Base-by-base conservation (phyloP, 2,329 filamentous ascomycete species). In the Penicillium sp. region DNA sequence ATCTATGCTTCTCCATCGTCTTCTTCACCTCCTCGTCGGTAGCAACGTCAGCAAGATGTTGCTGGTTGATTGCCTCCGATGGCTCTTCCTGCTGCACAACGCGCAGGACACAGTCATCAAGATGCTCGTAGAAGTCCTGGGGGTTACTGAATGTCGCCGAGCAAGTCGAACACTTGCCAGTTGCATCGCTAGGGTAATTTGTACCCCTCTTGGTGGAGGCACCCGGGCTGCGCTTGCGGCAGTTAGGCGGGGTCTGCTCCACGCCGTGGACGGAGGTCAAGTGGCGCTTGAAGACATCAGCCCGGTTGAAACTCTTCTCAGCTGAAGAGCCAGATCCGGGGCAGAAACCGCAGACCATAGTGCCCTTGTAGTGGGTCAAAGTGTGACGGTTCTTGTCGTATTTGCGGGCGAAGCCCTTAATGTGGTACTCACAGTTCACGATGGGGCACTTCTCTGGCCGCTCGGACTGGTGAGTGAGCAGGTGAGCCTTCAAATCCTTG, bases 361-460 rank as follows among this genome's bases (percentile, higher is more conserved):
- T 96, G 40, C 92, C 92, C 77, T 96, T 96, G 83, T 96, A 97
- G 73, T 97, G 92, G 5, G 92, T 97, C 59, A 96, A 76, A 5
- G 92, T 96, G 73, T 97, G 92, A 43, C 92, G 82, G 77, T 96
- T 96, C 82, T 96, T 96, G 80, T 97, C 92, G 72, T 97, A 97
- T 76, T 96, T 96, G 66, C 92, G 84, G 11, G 92, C 92, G 69
- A 97, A 97, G 4, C 92, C 92, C 76, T 96, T 96, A 69, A 84
- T 79, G 78, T 96, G 88, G 75, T 96, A 97, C 68, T 96, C 91
- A 79, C 92, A 97, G 0, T 87, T 94, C 55, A 88, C 81, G 64
- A 96, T 96, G 1, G 92, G 92, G 76, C 92, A 97, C 78, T 97
- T 97, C 72, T 96, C 92, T 0, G 92, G 92, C 23, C 92, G 83